These are phyloP conservation scores for Cordyceps tenuipes DNA, from an alignment of 2,329 filamentous ascomycete species.

Conservation along the genomic window DNA sequence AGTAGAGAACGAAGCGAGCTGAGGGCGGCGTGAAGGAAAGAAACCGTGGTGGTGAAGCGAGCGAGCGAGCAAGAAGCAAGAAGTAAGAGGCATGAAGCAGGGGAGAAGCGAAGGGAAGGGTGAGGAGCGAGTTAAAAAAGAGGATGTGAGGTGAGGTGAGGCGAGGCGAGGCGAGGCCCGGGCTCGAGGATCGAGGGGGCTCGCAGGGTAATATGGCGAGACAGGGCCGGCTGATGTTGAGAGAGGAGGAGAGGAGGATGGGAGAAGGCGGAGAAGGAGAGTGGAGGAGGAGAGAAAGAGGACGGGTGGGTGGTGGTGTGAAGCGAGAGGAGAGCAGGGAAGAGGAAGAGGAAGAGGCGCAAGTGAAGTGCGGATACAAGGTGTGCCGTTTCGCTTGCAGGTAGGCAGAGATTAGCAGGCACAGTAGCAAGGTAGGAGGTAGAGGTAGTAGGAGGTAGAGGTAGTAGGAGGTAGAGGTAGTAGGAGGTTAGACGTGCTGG, in stretches of 20 bases:
- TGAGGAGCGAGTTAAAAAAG: too few relatives aligned
- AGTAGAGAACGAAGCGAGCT: not conserved
- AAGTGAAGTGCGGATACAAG: not conserved
- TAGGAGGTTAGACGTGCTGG: too few relatives aligned
- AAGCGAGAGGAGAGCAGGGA: not conserved
- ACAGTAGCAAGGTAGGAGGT: not conserved
- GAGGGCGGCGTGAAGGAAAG: constrained; percentile 7
- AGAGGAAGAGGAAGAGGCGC: not conserved
- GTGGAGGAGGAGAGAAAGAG: not conserved
- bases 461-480: too few relatives aligned
- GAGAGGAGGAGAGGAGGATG: not conserved
- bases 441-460: not conserved
- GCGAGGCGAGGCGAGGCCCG: constrained; percentile 1
- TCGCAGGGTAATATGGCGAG: constrained; percentile 1
- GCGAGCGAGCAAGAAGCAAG: constrained; percentile 3
- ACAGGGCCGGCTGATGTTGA: not conserved
- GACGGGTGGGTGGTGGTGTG: too few relatives aligned
- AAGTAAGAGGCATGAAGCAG: constrained; percentile 3
- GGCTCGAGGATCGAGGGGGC: constrained; percentile 5
- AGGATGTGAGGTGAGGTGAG: not conserved
- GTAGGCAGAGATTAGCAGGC: too few relatives aligned
- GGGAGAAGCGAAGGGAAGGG: not conserved
- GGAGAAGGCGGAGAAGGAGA: constrained; percentile 13
- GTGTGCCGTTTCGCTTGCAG: too few relatives aligned
- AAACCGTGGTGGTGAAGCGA: constrained; percentile 12